Evolutionary conservation across 495 filamentous ascomycete genomes (phyloP), one percentile per base, ranked within the genome.

Genomic region (Penicillium lividum): DNA sequence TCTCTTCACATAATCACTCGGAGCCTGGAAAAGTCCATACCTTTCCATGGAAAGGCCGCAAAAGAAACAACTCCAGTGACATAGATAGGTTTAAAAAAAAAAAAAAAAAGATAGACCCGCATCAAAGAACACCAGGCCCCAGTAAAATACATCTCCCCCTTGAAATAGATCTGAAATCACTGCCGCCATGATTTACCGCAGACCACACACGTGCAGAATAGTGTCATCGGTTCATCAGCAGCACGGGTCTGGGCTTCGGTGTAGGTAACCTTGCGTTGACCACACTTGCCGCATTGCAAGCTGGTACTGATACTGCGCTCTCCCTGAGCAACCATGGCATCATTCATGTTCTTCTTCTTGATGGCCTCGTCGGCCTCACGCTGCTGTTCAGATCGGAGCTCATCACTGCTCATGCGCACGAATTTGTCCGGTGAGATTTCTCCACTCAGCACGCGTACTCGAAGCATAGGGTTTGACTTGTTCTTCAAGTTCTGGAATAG

Each of bases 401-500:
- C 91, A 16, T 93, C 89, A 60, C 80, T 77, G 4, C 76, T 70
- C 88, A 91, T 90, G 50, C 77, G 75, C 60, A 96, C 90, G 59
- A 98, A 90, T 9, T 81, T 73, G 0, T 86, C 82, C 5, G 91
- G 76, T 1, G 81, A 57, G 53, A 97, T 88, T 29, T 90, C 83
- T 46, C 88, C 90, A 13, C 72, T 75, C 58, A 96, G 79, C 45
- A 98, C 90, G 59, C 87, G 85, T 51, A 79, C 76, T 22, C 92
- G 86, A 31, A 98, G 82, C 49, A 79, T 80, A 28, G 82, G 77
- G 77, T 97, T 98, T 49, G 87, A 88, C 71, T 90, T 91, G 77
- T 89, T 90, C 82, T 97, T 97, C 52, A 98, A 82, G 66, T 96
- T 97, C 66, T 92, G 86, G 80, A 88, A 97, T 16, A 98, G 82